phyloP scores from a whole-genome alignment of 345 rosid species.

The Litchi chinensis region DNA sequence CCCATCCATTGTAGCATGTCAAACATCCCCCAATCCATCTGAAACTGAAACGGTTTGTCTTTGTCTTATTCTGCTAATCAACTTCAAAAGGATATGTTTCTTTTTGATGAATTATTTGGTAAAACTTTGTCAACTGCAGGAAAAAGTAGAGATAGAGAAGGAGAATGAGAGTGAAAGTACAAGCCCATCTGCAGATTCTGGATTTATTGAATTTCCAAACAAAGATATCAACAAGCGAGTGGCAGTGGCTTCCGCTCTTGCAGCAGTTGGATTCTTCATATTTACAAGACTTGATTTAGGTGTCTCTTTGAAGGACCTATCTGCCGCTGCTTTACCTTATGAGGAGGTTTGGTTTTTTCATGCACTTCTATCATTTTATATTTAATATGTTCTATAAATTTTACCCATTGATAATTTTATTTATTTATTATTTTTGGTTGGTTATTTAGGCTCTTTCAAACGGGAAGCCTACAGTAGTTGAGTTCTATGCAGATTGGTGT shows the following conservation, averaged over 20 bases:
- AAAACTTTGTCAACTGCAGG: constrained; percentile 42
- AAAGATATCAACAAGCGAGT: constrained; percentile 37
- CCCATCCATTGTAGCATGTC: constrained; percentile 38
- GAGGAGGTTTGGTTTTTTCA: constrained; percentile 39
- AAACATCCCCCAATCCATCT: constrained; percentile 38
- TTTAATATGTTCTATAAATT: neutral
- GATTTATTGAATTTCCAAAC: constrained; percentile 52
- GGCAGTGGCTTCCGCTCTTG: constrained; percentile 41
- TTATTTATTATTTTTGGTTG: neutral
- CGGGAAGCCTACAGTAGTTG: constrained; percentile 95
- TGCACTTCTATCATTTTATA: too few species aligned
- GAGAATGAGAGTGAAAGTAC: constrained; percentile 15
- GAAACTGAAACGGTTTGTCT: constrained; percentile 31
- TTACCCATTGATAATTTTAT: neutral
- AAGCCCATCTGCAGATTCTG: constrained; percentile 36
- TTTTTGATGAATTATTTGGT: neutral
- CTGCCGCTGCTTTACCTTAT: constrained; percentile 49
- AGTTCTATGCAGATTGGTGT: constrained; percentile 98
- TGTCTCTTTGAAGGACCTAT: constrained; percentile 56
- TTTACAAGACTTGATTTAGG: constrained; percentile 50
- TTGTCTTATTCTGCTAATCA: neutral
- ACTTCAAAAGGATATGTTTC: neutral
- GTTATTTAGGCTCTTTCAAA: constrained; percentile 72
- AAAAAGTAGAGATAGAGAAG: constrained; percentile 41
- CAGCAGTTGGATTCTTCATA: constrained; percentile 47